Percentiles rank a stretch among this genome's conserved stretches.
phyloP scores from a whole-genome alignment of 164 flowering plant genomes.

The Aristolochia californica region DNA sequence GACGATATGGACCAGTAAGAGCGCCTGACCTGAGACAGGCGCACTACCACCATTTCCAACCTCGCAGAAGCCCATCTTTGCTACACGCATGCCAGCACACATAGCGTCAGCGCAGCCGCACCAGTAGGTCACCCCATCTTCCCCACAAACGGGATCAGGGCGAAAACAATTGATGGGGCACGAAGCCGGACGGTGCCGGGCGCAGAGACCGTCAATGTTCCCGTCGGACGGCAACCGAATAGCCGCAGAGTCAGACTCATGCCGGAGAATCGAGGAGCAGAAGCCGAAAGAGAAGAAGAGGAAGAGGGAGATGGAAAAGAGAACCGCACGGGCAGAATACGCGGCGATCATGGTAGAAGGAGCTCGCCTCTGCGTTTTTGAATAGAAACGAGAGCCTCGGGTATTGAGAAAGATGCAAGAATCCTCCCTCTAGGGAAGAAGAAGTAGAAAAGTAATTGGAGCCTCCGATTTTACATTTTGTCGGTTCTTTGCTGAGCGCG shows the following conservation, averaged over 20 bases:
- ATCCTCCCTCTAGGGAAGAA: too few species aligned
- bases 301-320: neutral
- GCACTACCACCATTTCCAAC: constrained; percentile 41
- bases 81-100: constrained; percentile 41
- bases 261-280: constrained; percentile 1
- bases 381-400: too few species aligned
- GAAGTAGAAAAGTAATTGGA: too few species aligned
- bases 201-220: constrained; percentile 11
- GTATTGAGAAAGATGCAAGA: too few species aligned
- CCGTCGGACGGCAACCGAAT: constrained; percentile 14
- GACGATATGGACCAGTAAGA: constrained; percentile 48
- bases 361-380: too few species aligned
- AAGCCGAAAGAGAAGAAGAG: constrained; percentile 2
- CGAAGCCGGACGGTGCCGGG: constrained; percentile 13
- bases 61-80: constrained; percentile 46
- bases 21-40: constrained; percentile 40
- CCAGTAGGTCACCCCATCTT: constrained; percentile 67
- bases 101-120: constrained; percentile 57
- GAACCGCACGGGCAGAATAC: neutral
- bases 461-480: too few species aligned
- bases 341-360: neutral
- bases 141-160: constrained; percentile 61
- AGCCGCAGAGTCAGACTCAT: neutral
- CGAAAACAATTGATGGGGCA: constrained; percentile 59
- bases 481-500: too few species aligned